Evolutionary conservation across 805 yeast species (phyloP).

Genomic region (Kodamaea fukazawae): DNA sequence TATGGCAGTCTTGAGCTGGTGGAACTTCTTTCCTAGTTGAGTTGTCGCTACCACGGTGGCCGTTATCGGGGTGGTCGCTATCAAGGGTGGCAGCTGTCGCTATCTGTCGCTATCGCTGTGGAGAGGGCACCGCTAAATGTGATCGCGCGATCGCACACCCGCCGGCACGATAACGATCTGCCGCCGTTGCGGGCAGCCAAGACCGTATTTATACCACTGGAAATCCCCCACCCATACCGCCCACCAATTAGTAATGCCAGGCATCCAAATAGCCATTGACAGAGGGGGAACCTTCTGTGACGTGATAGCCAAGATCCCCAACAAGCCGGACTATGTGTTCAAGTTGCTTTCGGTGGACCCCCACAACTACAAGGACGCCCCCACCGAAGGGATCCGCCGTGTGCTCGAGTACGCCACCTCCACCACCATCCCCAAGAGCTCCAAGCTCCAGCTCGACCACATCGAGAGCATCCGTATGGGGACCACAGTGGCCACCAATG

Average conservation of each 20-base stretch:
- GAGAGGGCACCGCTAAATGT: no score
- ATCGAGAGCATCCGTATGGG: constrained; percentile 82
- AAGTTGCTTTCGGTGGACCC: constrained; percentile 89
- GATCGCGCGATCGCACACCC: no score
- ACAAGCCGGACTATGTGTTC: constrained; percentile 60
- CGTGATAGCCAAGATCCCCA: constrained; percentile 49
- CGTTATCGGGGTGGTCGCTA: no score
- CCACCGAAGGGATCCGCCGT: constrained; percentile 85
- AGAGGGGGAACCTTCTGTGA: constrained; percentile 93
- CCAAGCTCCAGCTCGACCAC: constrained; percentile 53
- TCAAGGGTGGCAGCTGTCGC: no score
- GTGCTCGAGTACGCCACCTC: constrained; percentile 62
- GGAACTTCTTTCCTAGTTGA: no score
- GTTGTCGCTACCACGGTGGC: no score
- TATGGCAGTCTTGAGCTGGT: no score
- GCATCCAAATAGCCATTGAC: constrained; percentile 34
- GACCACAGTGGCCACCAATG: constrained; percentile 95
- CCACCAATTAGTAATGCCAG: constrained; percentile 6
- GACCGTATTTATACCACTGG: no score
- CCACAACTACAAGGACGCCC: constrained; percentile 83
- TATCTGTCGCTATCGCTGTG: no score
- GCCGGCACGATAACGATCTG: no score
- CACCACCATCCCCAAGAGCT: constrained; percentile 53
- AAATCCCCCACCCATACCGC: no score
- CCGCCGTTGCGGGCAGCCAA: no score